phyloP scores from a whole-genome alignment of 2,329 filamentous ascomycete genomes.

The Fusarium penzigii region DNA sequence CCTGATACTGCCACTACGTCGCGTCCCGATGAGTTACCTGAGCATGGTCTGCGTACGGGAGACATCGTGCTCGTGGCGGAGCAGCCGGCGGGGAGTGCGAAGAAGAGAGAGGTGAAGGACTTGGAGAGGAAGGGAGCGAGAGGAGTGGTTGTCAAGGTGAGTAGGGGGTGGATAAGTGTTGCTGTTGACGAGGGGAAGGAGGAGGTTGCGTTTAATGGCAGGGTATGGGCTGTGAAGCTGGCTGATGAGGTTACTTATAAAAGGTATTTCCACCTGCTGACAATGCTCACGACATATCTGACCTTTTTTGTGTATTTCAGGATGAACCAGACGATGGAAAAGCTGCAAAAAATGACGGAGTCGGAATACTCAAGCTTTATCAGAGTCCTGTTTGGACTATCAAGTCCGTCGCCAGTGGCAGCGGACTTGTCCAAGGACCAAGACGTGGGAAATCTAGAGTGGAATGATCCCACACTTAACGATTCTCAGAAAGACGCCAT shows the following conservation, averaged over 20 bases:
- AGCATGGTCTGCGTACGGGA: slow-evolving; percentile 74
- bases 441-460: slow-evolving; percentile 51
- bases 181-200: slow-evolving; percentile 68
- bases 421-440: slow-evolving; percentile 44
- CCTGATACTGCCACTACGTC: slow-evolving; percentile 68
- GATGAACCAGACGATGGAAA: slow-evolving; percentile 65
- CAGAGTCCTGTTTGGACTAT: slow-evolving; percentile 62
- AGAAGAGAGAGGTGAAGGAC: slow-evolving; percentile 71
- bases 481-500: slow-evolving; percentile 69
- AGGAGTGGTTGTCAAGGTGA: slow-evolving; percentile 70
- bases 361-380: slow-evolving; percentile 61
- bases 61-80: slow-evolving; percentile 78
- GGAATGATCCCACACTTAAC: slow-evolving; percentile 64
- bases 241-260: slow-evolving; percentile 69
- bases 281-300: not conserved
- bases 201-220: slow-evolving; percentile 43
- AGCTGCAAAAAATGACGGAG: slow-evolving; percentile 58
- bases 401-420: slow-evolving; percentile 51
- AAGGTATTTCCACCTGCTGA: slow-evolving; percentile 38
- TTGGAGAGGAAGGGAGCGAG: slow-evolving; percentile 67
- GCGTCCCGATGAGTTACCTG: slow-evolving; percentile 59
- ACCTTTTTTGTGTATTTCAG: slow-evolving; percentile 30
- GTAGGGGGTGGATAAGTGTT: slow-evolving; percentile 60
- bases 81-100: slow-evolving; percentile 71
- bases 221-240: slow-evolving; percentile 67